Percentiles rank a stretch among this genome's conserved stretches.
Conservation (phyloP, 2,329 filamentous ascomycete genomes). For the Fusarium citri region DNA sequence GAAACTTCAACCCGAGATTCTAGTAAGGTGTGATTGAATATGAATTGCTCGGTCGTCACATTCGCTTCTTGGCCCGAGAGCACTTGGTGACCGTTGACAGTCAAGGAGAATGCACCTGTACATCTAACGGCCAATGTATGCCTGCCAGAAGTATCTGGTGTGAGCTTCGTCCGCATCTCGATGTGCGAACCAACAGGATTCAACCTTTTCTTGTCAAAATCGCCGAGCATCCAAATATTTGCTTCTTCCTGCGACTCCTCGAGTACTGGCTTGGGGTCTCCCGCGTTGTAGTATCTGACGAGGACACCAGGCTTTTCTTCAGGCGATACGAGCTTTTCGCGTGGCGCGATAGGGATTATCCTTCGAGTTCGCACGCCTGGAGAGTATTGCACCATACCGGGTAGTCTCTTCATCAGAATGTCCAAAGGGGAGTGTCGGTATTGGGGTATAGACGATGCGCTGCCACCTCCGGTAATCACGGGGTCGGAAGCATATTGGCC, state of each 20-base stretch:
- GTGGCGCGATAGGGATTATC: constrained; percentile 18
- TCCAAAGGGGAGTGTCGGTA: constrained; percentile 24
- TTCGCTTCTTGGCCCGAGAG: constrained; percentile 6
- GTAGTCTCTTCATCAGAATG: constrained; percentile 1
- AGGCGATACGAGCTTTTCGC: not conserved
- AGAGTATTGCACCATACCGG: constrained; percentile 2
- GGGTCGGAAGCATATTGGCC: constrained; percentile 21
- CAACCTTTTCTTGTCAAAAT: constrained; percentile 6
- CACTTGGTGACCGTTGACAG: constrained; percentile 3
- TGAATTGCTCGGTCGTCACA: constrained; percentile 28
- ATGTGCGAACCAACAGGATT: constrained; percentile 9
- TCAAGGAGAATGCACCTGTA: constrained; percentile 16
- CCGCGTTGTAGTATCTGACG: constrained; percentile 20
- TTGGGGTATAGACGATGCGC: constrained; percentile 28
- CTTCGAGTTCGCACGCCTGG: constrained; percentile 24
- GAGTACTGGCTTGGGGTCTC: not conserved
- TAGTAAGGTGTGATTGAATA: constrained; percentile 20
- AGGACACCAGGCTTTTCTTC: constrained; percentile 8
- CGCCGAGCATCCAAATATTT: constrained; percentile 20
- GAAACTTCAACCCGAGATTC: constrained; percentile 20
- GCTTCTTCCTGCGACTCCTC: constrained; percentile 11
- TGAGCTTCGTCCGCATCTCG: constrained; percentile 11
- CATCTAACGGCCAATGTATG: constrained; percentile 25
- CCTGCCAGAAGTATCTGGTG: constrained; percentile 17
- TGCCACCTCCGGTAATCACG: constrained; percentile 30